Conservation (phyloP, 345 rosid genomes). For the Geranium rotundifolium region DNA sequence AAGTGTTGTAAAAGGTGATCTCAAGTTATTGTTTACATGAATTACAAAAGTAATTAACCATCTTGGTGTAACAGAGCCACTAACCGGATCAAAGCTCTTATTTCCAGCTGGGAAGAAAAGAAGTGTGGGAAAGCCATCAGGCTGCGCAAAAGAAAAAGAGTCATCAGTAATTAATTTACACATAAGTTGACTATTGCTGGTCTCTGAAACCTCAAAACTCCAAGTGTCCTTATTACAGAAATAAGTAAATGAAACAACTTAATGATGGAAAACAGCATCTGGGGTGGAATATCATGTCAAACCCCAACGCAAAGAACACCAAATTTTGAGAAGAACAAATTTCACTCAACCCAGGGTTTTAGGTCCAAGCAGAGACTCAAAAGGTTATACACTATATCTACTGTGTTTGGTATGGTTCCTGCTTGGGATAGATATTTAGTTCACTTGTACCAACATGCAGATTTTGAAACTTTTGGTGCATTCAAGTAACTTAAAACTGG, state of each 20-base stretch:
- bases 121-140: slow-evolving; percentile 94
- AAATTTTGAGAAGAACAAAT: background rate
- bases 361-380: background rate
- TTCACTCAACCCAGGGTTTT: background rate
- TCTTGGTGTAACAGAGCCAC: slow-evolving; percentile 1
- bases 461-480: background rate
- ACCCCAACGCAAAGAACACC: background rate
- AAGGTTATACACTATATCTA: background rate
- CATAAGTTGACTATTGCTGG: too few relatives aligned
- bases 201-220: too few relatives aligned
- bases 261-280: too few relatives aligned
- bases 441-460: background rate
- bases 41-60: background rate
- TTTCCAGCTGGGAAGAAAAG: slow-evolving; percentile 99
- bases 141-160: slow-evolving; percentile 29
- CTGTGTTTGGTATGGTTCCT: background rate
- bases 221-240: too few relatives aligned
- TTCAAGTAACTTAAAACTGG: too few relatives aligned
- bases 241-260: too few relatives aligned
- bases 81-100: slow-evolving; percentile 94
- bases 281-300: too few relatives aligned
- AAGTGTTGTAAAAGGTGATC: background rate
- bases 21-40: background rate
- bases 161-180: too few relatives aligned
- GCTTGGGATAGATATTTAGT: background rate